Evolutionary conservation across 2,329 filamentous ascomycete genomes (phyloP), one percentile per base, ranked within the genome.

Genomic region (Golovinomyces cichoracearum): DNA sequence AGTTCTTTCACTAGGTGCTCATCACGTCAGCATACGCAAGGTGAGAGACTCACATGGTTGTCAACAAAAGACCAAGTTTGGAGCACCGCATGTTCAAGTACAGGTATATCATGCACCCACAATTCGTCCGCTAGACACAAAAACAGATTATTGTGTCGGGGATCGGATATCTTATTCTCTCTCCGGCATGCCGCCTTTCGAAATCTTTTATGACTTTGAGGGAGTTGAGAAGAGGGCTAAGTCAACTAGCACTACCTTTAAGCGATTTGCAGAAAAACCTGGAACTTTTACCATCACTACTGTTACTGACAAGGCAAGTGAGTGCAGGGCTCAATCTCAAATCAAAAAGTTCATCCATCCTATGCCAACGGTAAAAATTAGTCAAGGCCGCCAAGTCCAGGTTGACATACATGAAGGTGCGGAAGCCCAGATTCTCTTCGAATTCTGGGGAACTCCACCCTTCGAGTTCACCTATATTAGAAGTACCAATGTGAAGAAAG

Each of bases 381-480:
- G 81, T 59, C 82, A 83, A 58, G 92, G 92, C 26, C 74, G 74
- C 52, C 78, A 83, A 51, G 74, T 78, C 5, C 76, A 81, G 55
- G 78, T 92, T 31, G 90, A 95, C 60, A 98, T 98, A 53, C 92
- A 95, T 62, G 88, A 98, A 66, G 90, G 90, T 56, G 85, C 85
- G 52, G 82, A 92, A 61, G 85, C 90, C 0, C 83, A 94, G 60
- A 85, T 98, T 48, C 67, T 84, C 6, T 95, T 98, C 57, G 83
- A 93, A 58, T 98, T 98, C 65, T 86, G 82, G 68, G 90, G 92
- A 50, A 86, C 83, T 5, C 85, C 90, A 52, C 90, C 90, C 1
- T 98, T 98, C 59, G 90, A 95, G 64, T 98, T 95, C 61, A 94
- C 88, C 50, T 95, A 93, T 63, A 95, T 85, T 19, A 73, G 90